Base-by-base conservation (phyloP, 1,284 basidiomycete genomes). In the Neonothopanus nambi region DNA sequence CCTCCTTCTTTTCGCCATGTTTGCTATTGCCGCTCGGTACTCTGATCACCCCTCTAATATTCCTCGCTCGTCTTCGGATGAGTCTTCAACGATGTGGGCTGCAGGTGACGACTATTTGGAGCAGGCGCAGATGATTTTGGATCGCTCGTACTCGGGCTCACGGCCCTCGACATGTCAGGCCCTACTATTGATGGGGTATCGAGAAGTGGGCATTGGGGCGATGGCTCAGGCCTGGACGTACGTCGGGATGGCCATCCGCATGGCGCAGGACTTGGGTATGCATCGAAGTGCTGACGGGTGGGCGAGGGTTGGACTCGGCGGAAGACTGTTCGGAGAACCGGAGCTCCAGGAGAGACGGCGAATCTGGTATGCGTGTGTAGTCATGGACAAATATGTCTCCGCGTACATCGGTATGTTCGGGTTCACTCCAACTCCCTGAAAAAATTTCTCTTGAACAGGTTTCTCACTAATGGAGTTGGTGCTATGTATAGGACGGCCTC, bases 151-250 rank as follows among this genome's bases (percentile, higher is more conserved):
- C 60, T 80, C 86, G 1, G 79, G 79, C 17, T 85, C 73, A 2
- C 72, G 82, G 13, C 78, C 89, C 8, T 80, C 82, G 20, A 91
- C 87, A 0, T 85, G 85, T 49, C 91, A 93, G 65, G 84, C 91
- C 6, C 70, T 94, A 21, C 74, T 94, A 4, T 75, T 94, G 21
- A 79, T 93, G 69, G 87, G 86, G 7, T 93, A 89, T 66, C 78
- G 91, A 17, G 91, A 94, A 69, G 81, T 92, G 28, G 91, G 91
- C 1, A 89, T 92, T 54, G 92, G 92, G 21, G 87, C 88, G 13
- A 94, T 92, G 92, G 85, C 87, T 8, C 83, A 89, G 68, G 86
- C 89, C 28, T 94, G 92, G 92, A 77, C 85, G 15, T 91, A 87
- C 64, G 79, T 85, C 18, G 89, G 89, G 6, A 87, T 89, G 83